Base-by-base conservation (phyloP, 2,329 filamentous ascomycete genomes). In the Beauveria pseudobassiana region DNA sequence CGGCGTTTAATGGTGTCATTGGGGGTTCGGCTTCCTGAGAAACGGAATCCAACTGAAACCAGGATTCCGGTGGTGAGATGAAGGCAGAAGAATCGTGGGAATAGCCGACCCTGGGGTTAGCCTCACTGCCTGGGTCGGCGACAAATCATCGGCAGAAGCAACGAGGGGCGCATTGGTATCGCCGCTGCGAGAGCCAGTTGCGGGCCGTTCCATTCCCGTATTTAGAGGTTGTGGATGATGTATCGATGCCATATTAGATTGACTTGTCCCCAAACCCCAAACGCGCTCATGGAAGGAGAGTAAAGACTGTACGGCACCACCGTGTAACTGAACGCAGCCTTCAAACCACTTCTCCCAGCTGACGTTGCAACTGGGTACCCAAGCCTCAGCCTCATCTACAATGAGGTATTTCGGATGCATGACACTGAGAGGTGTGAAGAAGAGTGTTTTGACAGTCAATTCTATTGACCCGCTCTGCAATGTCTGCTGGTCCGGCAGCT, bases 301-400 rank as follows among this genome's bases (percentile, higher is more conserved):
- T 45, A 95, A 81, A n/a, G 81, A 77, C 4, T 72, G 67, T 0
- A 91, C 84, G 0, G 88, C 78, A 0, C 80, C 77, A 0, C 89
- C 90, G 7, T 78, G 78, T 12, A 93, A 73, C 60, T 86, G 84
- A 3, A 93, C 76, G 61, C 87, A 90, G 0, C 87, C 89, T 71
- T 96, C 91, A 28, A 93, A 87, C 91, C 91, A 96, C n/a, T 84
- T 75, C 72, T 95, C 91, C 89, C 89, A 95, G 69, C 88, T 92
- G 5, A 96, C 84, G 67, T 96, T 96, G 73, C 89, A 93, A 67
- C 88, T 91, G 0, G 90, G 90, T 10, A 95, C 73, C 67, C 88
- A 87, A 0, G 88, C 88, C 2, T 75, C 79, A 38, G 77, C 72
- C 0, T 87, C 81, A 70, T 96, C 91, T 1, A 93, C 73, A 16